Base-by-base conservation (phyloP, 495 filamentous ascomycete genomes). In the Aspergillus wentii region DNA sequence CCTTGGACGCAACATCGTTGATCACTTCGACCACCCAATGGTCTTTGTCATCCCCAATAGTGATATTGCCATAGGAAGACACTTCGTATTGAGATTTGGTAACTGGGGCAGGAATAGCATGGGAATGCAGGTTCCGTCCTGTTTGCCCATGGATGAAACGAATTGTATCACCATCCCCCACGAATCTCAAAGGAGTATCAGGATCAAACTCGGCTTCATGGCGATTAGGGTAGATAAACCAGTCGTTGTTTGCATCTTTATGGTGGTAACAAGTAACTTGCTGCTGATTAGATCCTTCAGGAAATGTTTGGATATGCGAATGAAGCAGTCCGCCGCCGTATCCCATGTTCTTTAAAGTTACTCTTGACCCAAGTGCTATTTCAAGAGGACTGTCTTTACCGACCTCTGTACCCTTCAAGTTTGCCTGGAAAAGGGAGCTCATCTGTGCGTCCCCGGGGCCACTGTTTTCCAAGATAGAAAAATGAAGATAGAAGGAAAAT, bases 191-290 rank as follows among this genome's bases (percentile, higher is more conserved):
- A 7, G 73, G 69, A 21, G 71, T 78, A 20, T 85, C 79, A 3
- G 77, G 61, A 50, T 88, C 75, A 51, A 79, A 94, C n/a, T 85
- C 82, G 3, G 72, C 59, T 22, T 91, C 74, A 20, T 69, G 49
- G 28, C 92, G 84, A 66, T 88, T 92, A 13, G 92, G 94, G 55
- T 95, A 95, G 59, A 98, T 94, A 62, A 90, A 96, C 92, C 92
- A 98, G 64, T 98, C 94, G 53, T 98, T 98, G 71, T 98, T 98
- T 49, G 92, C 79, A 75, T 98, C 92, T 57, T 98, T 98, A 71
- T 98, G 92, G 62, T 98, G 92, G 59, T 98, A 98, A 68, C 92
- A 98, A 20, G 92, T 98, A 37, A 98, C 84, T 61, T 98, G 92
- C 53, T 98, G 94, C 62, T 98, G 92, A 5, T 61, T 62, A 10